phyloP scores from a whole-genome alignment of 805 yeast species.

The Danielia reshetovae region DNA sequence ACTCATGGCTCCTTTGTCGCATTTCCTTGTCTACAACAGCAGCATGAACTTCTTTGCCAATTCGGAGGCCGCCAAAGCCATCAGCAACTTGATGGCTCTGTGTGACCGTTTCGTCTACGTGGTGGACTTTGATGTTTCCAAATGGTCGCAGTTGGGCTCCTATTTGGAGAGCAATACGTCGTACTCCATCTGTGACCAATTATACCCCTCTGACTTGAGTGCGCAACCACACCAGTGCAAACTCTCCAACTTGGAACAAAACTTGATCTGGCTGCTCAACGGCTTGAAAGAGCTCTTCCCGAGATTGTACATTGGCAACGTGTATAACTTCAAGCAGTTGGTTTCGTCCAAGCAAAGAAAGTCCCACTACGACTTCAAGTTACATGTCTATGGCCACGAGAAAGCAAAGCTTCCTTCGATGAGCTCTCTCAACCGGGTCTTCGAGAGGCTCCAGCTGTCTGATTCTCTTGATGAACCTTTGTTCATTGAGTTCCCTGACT shows the following conservation, averaged over 20 bases:
- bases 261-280: slow-evolving; percentile 30
- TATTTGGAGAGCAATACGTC: slow-evolving; percentile 1
- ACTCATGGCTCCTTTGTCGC: slow-evolving; percentile 30
- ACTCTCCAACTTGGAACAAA: slow-evolving; percentile 30
- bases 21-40: slow-evolving; percentile 30
- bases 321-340: slow-evolving; percentile 25
- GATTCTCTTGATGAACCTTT: slow-evolving; percentile 7
- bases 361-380: slow-evolving; percentile 11
- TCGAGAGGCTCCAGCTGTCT: slow-evolving; percentile 7
- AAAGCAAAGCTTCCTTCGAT: slow-evolving; percentile 16
- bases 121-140: slow-evolving; percentile 5
- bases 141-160: slow-evolving; percentile 5
- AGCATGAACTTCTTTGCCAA: slow-evolving; percentile 12
- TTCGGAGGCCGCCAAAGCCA: slow-evolving; percentile 18
- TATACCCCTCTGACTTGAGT: not conserved
- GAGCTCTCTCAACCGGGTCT: slow-evolving; percentile 9
- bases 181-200: slow-evolving; percentile 4
- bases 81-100: slow-evolving; percentile 5
- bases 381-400: slow-evolving; percentile 20
- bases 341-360: slow-evolving; percentile 2
- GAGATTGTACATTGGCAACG: slow-evolving; percentile 29
- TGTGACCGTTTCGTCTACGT: slow-evolving; percentile 5
- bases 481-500: slow-evolving; percentile 32
- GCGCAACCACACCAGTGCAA: slow-evolving; percentile 5
- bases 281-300: slow-evolving; percentile 25